Percentiles rank a stretch among this genome's conserved stretches.
phyloP scores from a whole-genome alignment of 2,329 filamentous ascomycete species.

The Aspergillus brasiliensis region DNA sequence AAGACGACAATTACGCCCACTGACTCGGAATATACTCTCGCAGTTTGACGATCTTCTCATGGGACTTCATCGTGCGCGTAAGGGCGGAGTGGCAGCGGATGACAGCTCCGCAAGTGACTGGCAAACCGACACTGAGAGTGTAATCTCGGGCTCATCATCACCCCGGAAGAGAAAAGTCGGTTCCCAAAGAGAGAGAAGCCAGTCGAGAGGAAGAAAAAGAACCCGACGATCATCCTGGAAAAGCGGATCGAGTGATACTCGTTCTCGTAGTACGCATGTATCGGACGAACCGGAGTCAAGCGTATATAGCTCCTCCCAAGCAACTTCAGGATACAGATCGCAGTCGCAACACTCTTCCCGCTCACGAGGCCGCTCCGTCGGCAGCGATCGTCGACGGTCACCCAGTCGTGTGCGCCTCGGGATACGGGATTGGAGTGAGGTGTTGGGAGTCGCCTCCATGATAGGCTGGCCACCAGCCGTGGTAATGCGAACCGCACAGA shows the following conservation, averaged over 20 bases:
- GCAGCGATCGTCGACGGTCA: conserved; percentile 14
- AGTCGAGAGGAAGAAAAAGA: conserved; percentile 29
- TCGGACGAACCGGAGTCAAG: conserved; percentile 10
- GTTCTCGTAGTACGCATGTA: conserved; percentile 11
- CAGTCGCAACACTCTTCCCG: conserved; percentile 13
- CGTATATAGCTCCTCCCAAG: background rate
- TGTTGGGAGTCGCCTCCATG: conserved; percentile 76
- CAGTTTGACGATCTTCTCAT: conserved; percentile 70
- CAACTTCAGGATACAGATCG: conserved; percentile 10
- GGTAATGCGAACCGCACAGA: conserved; percentile 68
- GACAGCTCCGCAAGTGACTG: conserved; percentile 33
- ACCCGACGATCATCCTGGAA: conserved; percentile 18
- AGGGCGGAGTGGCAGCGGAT: conserved; percentile 47
- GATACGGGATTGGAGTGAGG: conserved; percentile 79
- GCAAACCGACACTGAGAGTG: conserved; percentile 31
- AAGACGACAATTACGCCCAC: conserved; percentile 64
- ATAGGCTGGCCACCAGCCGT: conserved; percentile 68
- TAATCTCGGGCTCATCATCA: conserved; percentile 19
- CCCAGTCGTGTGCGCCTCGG: conserved; percentile 23
- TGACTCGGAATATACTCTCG: conserved; percentile 68
- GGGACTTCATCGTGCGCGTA: conserved; percentile 68
- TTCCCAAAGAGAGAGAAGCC: conserved; percentile 15
- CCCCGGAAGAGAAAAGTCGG: conserved; percentile 14
- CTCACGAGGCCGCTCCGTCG: conserved; percentile 19
- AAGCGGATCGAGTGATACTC: conserved; percentile 5